phyloP scores from a whole-genome alignment of 2,329 filamentous ascomycete species.

The Pseudopithomyces chartarum region DNA sequence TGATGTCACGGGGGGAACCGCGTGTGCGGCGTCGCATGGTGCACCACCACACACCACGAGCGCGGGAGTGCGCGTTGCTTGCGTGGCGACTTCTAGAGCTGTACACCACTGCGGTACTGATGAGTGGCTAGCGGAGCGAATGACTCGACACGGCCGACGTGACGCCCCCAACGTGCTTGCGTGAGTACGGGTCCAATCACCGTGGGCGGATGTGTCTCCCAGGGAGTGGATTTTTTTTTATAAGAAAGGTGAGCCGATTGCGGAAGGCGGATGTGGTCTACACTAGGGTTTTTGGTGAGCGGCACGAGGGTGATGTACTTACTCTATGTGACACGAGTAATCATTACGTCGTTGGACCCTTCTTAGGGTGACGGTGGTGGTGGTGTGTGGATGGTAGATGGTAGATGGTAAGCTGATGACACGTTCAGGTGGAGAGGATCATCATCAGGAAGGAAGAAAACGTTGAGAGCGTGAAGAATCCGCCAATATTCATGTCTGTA shows the following conservation, averaged over 20 bases:
- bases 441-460: constrained; percentile 44
- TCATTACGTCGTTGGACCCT: background rate
- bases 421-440: constrained; percentile 44
- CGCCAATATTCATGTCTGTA: constrained; percentile 50
- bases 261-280: constrained; percentile 49
- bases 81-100: too few species aligned
- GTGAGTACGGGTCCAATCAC: too few species aligned
- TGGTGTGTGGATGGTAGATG: background rate
- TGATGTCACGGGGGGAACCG: too few species aligned
- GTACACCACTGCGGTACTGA: too few species aligned
- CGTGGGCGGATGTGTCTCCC: background rate
- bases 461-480: constrained; percentile 46
- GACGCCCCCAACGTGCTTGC: too few species aligned
- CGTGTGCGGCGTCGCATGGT: too few species aligned
- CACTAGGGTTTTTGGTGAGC: constrained; percentile 47
- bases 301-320: constrained; percentile 44
- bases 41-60: too few species aligned
- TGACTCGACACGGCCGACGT: too few species aligned
- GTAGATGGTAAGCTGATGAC: background rate
- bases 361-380: background rate
- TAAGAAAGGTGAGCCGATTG: constrained; percentile 46
- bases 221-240: constrained; percentile 29
- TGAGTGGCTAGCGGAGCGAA: too few species aligned
- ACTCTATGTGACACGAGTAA: background rate
- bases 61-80: too few species aligned